A percentile compares a stretch with the other conserved stretches of the same genome.
These are phyloP conservation scores for Phialophora tarda DNA, from an alignment of 2,329 filamentous ascomycete genomes.

Conservation along the genomic window DNA sequence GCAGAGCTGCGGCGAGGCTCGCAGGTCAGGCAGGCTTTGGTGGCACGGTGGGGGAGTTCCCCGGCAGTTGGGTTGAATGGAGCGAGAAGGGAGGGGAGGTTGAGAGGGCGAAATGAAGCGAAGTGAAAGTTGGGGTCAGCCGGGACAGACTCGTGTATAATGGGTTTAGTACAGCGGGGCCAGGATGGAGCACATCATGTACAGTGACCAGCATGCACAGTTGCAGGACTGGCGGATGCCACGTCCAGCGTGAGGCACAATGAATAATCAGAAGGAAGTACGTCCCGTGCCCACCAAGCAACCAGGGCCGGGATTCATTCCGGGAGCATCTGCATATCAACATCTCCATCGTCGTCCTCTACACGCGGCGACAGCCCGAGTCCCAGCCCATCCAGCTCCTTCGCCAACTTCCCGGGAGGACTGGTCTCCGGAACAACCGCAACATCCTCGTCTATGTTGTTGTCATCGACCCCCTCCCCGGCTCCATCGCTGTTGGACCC, in stretches of 20 bases:
- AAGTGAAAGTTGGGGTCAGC: background rate
- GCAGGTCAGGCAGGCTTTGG: slow-evolving; percentile 78
- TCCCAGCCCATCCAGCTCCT: slow-evolving; percentile 23
- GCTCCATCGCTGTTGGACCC: background rate
- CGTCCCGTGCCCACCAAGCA: background rate
- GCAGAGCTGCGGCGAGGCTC: slow-evolving; percentile 74
- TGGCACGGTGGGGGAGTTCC: slow-evolving; percentile 62
- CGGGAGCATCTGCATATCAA: slow-evolving; percentile 55
- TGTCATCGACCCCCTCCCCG: background rate
- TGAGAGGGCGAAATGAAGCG: slow-evolving; percentile 53
- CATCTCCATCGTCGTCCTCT: slow-evolving; percentile 91
- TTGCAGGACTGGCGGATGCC: background rate
- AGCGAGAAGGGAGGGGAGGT: slow-evolving; percentile 69
- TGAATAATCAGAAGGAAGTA: background rate
- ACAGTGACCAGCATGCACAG: background rate
- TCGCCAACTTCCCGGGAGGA: slow-evolving; percentile 22
- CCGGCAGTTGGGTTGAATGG: slow-evolving; percentile 75
- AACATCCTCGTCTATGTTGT: slow-evolving; percentile 1
- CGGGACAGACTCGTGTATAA: background rate
- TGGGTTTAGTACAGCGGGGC: background rate
- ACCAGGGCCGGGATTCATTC: slow-evolving; percentile 6
- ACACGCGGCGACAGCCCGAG: slow-evolving; percentile 37
- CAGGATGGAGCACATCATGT: background rate
- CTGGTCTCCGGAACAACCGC: slow-evolving; percentile 22
- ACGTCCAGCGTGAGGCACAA: background rate